Evolutionary conservation across 2,329 filamentous ascomycete species (phyloP).

Genomic region (Aureobasidium sp.): DNA sequence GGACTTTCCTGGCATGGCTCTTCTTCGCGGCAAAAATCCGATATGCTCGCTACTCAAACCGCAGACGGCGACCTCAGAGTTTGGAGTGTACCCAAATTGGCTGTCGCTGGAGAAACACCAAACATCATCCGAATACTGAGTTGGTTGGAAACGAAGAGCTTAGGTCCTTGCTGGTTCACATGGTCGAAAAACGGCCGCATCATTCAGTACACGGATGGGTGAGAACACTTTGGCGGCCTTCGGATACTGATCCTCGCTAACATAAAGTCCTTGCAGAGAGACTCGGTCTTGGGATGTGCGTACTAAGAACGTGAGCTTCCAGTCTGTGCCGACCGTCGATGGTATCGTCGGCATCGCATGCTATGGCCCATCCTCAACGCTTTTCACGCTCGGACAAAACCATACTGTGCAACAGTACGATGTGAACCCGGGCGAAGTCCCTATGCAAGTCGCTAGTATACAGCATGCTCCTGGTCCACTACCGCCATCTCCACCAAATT

Average conservation of each 20-base stretch:
- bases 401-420: slow-evolving; percentile 94
- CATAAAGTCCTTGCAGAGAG: slow-evolving; percentile 44
- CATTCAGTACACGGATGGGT: slow-evolving; percentile 86
- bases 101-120: slow-evolving; percentile 58
- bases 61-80: slow-evolving; percentile 86
- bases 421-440: slow-evolving; percentile 60
- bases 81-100: slow-evolving; percentile 87
- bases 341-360: slow-evolving; percentile 74
- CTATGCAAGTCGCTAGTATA: slow-evolving; percentile 73
- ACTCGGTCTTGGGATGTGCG: slow-evolving; percentile 94
- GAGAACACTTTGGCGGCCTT: slow-evolving; percentile 30
- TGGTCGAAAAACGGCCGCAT: slow-evolving; percentile 99
- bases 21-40: slow-evolving; percentile 89
- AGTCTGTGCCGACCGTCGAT: slow-evolving; percentile 76
- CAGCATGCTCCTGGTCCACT: slow-evolving; percentile 74
- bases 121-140: slow-evolving; percentile 85
- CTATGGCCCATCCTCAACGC: slow-evolving; percentile 79
- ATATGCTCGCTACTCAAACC: slow-evolving; percentile 93
- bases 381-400: slow-evolving; percentile 84
- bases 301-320: slow-evolving; percentile 92
- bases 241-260: background rate
- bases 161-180: slow-evolving; percentile 86
- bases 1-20: slow-evolving; percentile 92
- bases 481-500: slow-evolving; percentile 74
- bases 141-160: slow-evolving; percentile 61